Percentiles rank a stretch among this genome's conserved stretches.
These are phyloP conservation scores for Fusarium foetens DNA, from an alignment of 2,329 filamentous ascomycete genomes.

Conservation along the genomic window DNA sequence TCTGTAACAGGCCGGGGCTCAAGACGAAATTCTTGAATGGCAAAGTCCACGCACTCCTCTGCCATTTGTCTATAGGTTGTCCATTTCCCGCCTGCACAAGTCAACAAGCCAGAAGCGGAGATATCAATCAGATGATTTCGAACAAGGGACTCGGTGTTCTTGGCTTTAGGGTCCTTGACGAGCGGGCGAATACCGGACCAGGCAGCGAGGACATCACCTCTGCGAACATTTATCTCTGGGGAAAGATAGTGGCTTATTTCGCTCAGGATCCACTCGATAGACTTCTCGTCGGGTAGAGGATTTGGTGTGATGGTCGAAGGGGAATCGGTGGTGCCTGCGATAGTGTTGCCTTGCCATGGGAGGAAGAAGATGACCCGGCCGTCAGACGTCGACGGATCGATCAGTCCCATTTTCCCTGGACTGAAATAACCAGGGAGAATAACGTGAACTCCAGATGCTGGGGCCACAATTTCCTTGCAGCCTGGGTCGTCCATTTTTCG, in stretches of 20 bases:
- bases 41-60: constrained; percentile 86
- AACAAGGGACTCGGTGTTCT: constrained; percentile 87
- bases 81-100: constrained; percentile 91
- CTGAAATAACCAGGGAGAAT: constrained; percentile 89
- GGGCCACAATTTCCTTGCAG: constrained; percentile 82
- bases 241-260: constrained; percentile 86
- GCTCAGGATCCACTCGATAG: constrained; percentile 84
- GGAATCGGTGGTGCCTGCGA: constrained; percentile 87
- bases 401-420: constrained; percentile 85
- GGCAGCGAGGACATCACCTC: constrained; percentile 87
- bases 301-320: constrained; percentile 80
- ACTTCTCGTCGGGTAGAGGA: constrained; percentile 85
- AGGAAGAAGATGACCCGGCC: constrained; percentile 93
- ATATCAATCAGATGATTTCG: constrained; percentile 86
- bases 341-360: constrained; percentile 92
- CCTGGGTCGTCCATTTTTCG: constrained; percentile 82
- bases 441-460: constrained; percentile 86
- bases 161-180: constrained; percentile 85
- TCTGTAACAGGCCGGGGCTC: constrained; percentile 65
- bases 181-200: constrained; percentile 91
- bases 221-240: constrained; percentile 84
- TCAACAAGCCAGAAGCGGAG: constrained; percentile 82
- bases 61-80: constrained; percentile 95
- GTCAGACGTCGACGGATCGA: constrained; percentile 87
- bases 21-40: constrained; percentile 75